Percentiles rank a stretch among this genome's conserved stretches.
These are phyloP conservation scores for Fagus crenata DNA, from an alignment of 306 rosid species.

Conservation along the genomic window DNA sequence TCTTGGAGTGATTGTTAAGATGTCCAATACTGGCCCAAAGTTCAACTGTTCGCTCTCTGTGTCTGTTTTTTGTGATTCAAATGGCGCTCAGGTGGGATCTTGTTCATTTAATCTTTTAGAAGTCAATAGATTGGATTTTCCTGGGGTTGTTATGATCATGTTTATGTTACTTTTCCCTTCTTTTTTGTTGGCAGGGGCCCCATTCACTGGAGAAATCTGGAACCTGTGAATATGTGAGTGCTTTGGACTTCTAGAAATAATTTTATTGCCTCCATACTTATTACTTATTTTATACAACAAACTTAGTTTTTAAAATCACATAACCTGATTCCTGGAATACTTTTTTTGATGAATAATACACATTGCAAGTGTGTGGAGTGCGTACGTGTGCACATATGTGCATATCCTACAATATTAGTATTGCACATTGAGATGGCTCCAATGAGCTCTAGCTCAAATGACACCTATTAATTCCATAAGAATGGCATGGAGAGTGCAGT, in stretches of 20 bases:
- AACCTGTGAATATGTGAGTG: conserved; percentile 76
- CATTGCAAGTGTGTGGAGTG: neutral
- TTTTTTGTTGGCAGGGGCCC: conserved; percentile 61
- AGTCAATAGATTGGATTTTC: conserved; percentile 24
- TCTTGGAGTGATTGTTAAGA: conserved; percentile 69
- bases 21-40: conserved; percentile 55
- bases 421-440: neutral
- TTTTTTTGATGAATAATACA: neutral
- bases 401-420: neutral
- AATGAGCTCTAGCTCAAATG: neutral
- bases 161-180: conserved; percentile 25
- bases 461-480: neutral
- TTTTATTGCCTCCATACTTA: conserved; percentile 18
- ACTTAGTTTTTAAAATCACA: neutral
- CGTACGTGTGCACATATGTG: neutral
- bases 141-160: conserved; percentile 18
- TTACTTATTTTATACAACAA: conserved; percentile 7
- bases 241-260: conserved; percentile 22
- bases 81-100: conserved; percentile 64
- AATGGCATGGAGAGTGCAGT: neutral
- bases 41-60: conserved; percentile 83
- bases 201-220: conserved; percentile 56
- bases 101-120: conserved; percentile 10
- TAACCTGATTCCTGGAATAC: neutral
- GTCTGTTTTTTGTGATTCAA: conserved; percentile 65